Conservation (phyloP, 2,329 filamentous ascomycete genomes). For the Fusarium sp. region DNA sequence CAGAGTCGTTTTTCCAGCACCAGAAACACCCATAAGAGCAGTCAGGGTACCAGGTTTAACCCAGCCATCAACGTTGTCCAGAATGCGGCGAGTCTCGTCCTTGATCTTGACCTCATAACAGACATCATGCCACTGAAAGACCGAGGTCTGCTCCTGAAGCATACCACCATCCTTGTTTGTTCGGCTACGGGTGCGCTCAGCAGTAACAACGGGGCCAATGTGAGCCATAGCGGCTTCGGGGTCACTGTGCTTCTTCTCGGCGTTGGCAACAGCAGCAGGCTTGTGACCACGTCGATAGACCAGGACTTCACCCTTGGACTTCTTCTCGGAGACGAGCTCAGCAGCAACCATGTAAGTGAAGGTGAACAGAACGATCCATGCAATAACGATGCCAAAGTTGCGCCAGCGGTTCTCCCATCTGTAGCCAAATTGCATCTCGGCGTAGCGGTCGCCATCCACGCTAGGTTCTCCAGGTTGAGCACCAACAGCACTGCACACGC, state of each 20-base stretch:
- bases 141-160: constrained; percentile 73
- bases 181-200: constrained; percentile 56
- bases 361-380: constrained; percentile 74
- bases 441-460: constrained; percentile 64
- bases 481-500: constrained; percentile 64
- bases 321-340: constrained; percentile 75
- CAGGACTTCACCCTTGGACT: constrained; percentile 83
- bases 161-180: constrained; percentile 60
- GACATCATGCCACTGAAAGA: constrained; percentile 90
- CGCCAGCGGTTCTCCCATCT: constrained; percentile 74
- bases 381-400: constrained; percentile 79
- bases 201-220: constrained; percentile 64
- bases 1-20: constrained; percentile 94
- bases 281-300: constrained; percentile 80
- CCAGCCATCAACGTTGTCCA: constrained; percentile 92
- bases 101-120: constrained; percentile 87
- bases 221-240: constrained; percentile 66
- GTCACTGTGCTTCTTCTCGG: constrained; percentile 75
- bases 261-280: constrained; percentile 69
- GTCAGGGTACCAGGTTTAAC: constrained; percentile 93
- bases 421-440: constrained; percentile 66
- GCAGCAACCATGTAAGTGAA: constrained; percentile 73
- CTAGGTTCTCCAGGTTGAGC: constrained; percentile 59
- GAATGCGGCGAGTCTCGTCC: constrained; percentile 78
- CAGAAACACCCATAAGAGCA: constrained; percentile 91